Evolutionary conservation across 192 early-diverging fungal genomes (phyloP).

Genomic region (Coemansia sp.): DNA sequence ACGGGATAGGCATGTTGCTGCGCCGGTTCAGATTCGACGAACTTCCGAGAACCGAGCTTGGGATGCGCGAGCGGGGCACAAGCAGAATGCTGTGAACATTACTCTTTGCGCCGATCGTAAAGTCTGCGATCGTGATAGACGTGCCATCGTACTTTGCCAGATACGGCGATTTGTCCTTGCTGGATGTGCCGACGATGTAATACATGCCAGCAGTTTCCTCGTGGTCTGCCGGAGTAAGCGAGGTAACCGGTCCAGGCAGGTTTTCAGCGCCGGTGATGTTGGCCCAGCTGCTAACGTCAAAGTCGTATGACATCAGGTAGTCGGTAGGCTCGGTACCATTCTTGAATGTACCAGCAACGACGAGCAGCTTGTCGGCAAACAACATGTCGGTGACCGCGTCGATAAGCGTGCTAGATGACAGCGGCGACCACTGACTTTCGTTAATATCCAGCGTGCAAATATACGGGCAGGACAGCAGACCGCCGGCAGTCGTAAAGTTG

Average conservation of each 20-base stretch:
- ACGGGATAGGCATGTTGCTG: conserved; percentile 18
- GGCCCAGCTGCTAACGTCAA: conserved; percentile 49
- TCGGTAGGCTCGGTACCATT: conserved; percentile 44
- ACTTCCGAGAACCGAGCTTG: conserved; percentile 33
- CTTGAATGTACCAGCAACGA: conserved; percentile 58
- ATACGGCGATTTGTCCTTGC: conserved; percentile 40
- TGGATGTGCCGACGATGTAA: conserved; percentile 31
- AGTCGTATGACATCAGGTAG: conserved; percentile 55
- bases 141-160: conserved; percentile 56
- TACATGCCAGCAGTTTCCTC: conserved; percentile 19
- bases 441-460: conserved; percentile 52
- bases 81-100: conserved; percentile 26
- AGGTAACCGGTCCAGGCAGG: conserved; percentile 55
- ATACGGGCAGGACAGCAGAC: conserved; percentile 38
- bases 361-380: conserved; percentile 34
- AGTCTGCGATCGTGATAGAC: conserved; percentile 29
- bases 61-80: conserved; percentile 38
- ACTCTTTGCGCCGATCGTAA: conserved; percentile 30
- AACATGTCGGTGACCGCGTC: conserved; percentile 43
- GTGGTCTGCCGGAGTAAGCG: conserved; percentile 41
- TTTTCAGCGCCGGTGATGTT: conserved; percentile 32
- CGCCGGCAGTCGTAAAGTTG: conserved; percentile 41
- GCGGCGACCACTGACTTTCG: conserved; percentile 50
- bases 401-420: conserved; percentile 32
- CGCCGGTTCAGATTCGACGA: conserved; percentile 19